phyloP scores from a whole-genome alignment of 208 protist genomes.

The Crithidia bombi region DNA sequence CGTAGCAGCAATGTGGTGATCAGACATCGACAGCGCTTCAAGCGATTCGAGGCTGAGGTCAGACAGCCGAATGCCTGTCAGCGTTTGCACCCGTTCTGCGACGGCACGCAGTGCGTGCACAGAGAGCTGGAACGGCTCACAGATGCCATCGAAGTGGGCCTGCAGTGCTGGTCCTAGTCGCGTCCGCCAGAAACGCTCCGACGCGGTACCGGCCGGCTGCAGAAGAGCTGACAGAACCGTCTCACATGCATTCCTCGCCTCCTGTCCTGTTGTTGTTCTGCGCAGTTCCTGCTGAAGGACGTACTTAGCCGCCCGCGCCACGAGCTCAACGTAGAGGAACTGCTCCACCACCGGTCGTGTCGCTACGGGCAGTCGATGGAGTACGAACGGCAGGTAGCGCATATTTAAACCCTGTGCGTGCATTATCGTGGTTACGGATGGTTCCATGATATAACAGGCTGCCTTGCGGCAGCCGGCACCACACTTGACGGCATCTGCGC shows the following conservation, averaged over 20 bases:
- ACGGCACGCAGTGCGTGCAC: conserved; percentile 61
- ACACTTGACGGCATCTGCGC: conserved; percentile 67
- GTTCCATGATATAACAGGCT: conserved; percentile 58
- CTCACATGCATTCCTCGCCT: conserved; percentile 33
- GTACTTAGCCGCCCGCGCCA: conserved; percentile 64
- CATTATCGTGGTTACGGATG: conserved; percentile 52
- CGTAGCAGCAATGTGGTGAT: too few relatives aligned
- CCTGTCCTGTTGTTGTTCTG: conserved; percentile 35
- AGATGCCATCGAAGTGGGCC: conserved; percentile 44
- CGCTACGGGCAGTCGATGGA: conserved; percentile 60
- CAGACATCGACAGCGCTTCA: neutral
- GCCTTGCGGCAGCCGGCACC: conserved; percentile 35
- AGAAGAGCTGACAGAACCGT: conserved; percentile 60
- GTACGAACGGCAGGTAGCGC: conserved; percentile 80
- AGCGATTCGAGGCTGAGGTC: conserved; percentile 40
- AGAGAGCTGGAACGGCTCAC: conserved; percentile 58
- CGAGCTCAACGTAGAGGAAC: conserved; percentile 76
- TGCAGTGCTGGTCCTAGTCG: conserved; percentile 70
- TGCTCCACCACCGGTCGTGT: conserved; percentile 57
- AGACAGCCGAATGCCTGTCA: conserved; percentile 66
- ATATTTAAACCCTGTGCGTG: conserved; percentile 82
- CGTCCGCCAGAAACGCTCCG: conserved; percentile 70
- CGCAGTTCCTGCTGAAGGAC: conserved; percentile 65
- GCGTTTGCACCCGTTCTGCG: conserved; percentile 41
- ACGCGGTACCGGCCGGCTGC: conserved; percentile 40